Conservation (phyloP, 1,139 yeast genomes). For the Barnettozyma hawaiiensis region DNA sequence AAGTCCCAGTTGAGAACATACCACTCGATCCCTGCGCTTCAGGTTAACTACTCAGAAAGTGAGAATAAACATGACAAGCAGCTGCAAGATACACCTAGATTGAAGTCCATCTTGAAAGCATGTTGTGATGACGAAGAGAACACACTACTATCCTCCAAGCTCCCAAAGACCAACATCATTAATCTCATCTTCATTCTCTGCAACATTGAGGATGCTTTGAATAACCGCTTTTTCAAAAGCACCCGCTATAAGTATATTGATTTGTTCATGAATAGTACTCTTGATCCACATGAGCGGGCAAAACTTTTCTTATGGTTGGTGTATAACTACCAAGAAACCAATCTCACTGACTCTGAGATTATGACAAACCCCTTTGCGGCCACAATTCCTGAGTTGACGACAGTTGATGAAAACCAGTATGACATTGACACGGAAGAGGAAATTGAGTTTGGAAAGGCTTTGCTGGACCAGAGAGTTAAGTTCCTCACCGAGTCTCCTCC, state of each 20-base stretch:
- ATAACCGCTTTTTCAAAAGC: conserved; percentile 32
- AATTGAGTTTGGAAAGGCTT: conserved; percentile 60
- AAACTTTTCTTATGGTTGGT: conserved; percentile 76
- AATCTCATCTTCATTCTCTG: conserved; percentile 73
- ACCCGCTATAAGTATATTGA: conserved; percentile 44
- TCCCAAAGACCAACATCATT: conserved; percentile 58
- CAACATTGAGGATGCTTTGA: conserved; percentile 51
- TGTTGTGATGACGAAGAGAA: conserved; percentile 51
- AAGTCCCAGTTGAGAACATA: conserved; percentile 86
- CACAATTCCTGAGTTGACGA: conserved; percentile 40
- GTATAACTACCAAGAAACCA: conserved; percentile 75
- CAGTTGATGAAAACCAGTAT: conserved; percentile 38
- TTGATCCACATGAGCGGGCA: conserved; percentile 59
- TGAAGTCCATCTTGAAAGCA: conserved; percentile 84
- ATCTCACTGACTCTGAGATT: conserved; percentile 48
- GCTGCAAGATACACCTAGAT: conserved; percentile 89
- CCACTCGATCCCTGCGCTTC: conserved; percentile 88
- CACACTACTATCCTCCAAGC: conserved; percentile 15
- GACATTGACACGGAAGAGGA: conserved; percentile 73
- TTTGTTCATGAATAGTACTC: conserved; percentile 49
- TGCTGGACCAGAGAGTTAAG: conserved; percentile 56
- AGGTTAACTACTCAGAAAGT: conserved; percentile 38
- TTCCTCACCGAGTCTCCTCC: conserved; percentile 39
- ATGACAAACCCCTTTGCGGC: conserved; percentile 60
- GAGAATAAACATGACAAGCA: conserved; percentile 46